phyloP scores from a whole-genome alignment of 768 basidiomycete genomes.

The Phanerodontia chrysosporium region DNA sequence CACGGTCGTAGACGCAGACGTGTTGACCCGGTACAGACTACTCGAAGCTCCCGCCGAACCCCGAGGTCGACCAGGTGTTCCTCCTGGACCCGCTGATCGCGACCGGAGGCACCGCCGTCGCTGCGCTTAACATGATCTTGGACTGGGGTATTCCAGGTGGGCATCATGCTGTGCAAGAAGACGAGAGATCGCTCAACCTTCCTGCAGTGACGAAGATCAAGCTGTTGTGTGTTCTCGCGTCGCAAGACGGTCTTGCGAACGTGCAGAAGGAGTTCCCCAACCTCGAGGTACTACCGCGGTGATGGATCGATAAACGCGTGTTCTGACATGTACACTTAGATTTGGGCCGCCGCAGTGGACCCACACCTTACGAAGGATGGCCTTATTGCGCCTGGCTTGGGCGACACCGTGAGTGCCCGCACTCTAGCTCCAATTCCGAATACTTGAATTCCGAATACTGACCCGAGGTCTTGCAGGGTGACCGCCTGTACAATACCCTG shows the following conservation, averaged over 20 bases:
- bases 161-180: slow-evolving; percentile 10
- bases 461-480: slow-evolving; percentile 49
- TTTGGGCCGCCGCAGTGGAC: slow-evolving; percentile 86
- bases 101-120: slow-evolving; percentile 88
- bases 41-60: slow-evolving; percentile 77
- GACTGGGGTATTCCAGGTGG: slow-evolving; percentile 75
- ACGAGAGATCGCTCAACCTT: neutral
- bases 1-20: neutral
- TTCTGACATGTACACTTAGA: slow-evolving; percentile 37
- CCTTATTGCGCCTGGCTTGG: slow-evolving; percentile 84
- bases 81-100: slow-evolving; percentile 91
- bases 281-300: slow-evolving; percentile 57
- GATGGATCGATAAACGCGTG: neutral
- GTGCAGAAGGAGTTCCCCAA: slow-evolving; percentile 69
- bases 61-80: slow-evolving; percentile 79
- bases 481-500: slow-evolving; percentile 77
- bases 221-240: slow-evolving; percentile 78
- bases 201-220: slow-evolving; percentile 64
- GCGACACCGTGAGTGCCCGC: slow-evolving; percentile 68
- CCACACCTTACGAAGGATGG: slow-evolving; percentile 67
- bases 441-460: slow-evolving; percentile 6
- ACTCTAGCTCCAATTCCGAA: neutral
- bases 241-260: slow-evolving; percentile 63
- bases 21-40: slow-evolving; percentile 53
- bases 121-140: slow-evolving; percentile 79